Evolutionary conservation across 441 rosid genomes (phyloP), one percentile per base, ranked within the genome.

Genomic region (Capsella rubella): DNA sequence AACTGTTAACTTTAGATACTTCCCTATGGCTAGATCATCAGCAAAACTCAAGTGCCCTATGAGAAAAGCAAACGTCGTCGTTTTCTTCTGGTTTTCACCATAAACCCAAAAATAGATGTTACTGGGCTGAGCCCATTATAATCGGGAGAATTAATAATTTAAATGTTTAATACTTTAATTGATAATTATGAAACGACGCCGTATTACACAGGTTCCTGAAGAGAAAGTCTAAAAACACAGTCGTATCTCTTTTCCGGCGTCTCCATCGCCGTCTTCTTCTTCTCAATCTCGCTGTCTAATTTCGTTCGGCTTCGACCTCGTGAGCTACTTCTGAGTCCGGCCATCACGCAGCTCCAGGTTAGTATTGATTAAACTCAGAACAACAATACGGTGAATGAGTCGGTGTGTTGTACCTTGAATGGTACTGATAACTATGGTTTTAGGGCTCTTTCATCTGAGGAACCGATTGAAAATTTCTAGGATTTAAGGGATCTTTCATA

Each of bases 261-360:
- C n/a, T 45, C 3, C 50, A n/a, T 46, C 50, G 4, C 21, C 50
- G 10, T n/a, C 50, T 4, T 37, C 40, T 3, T 37, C 40, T 37
- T 37, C 40, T 9, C 4, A 39, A 39, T 39, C 12, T 39, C 13
- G 6, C 43, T 42, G 6, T 42, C 16, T 28, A 29, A 29, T 32
- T 56, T 32, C 7, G 42, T 32, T 15, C 39, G 15, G 40, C 25
- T 2, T 15, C 21, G 61, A 32, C 13, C 53, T 47, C 7, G 21
- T 15, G 9, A 46, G 39, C 2, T 29, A 3, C 39, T 6, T 54
- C 59, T 54, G 12, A 54, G 31, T 56, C 25, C 25, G 18, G 25
- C 25, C 13, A 56, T 15, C 42, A 4, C 60, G 25, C 27, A 56
- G 61, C 40, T 56, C 13, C 39, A 32, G 61, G 42, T 56, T 56